Evolutionary conservation across 208 protist genomes (phyloP), one percentile per base, ranked within the genome.

Genomic region (Lotmaria passim): DNA sequence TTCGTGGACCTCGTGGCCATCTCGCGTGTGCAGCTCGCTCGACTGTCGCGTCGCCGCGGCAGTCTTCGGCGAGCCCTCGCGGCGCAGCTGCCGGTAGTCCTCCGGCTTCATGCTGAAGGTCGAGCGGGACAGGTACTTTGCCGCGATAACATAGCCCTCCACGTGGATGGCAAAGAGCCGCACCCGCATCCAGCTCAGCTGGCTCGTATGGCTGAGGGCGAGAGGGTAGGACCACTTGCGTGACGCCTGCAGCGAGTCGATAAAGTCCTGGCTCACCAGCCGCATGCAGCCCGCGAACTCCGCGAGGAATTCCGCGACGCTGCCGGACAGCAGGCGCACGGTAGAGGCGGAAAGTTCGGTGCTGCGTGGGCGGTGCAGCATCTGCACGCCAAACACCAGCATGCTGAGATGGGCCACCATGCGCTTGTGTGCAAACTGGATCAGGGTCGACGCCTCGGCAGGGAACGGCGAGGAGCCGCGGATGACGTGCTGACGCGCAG

Each of bases 131-230:
- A 62, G 23, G 21, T 41, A 26, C 24, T 43, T 26, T n/a, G 72
- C 69, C 23, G 79, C 46, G 14, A 81, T n/a, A 34, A 78, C 69
- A 53, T 76, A 75, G 36, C 73, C 48, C 75, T 81, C 63, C 59
- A 69, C 78, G 51, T 77, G 41, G 48, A 76, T 57, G 2, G 46
- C 58, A 67, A 53, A 41, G 30, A 80, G 58, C 5, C 56, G 68
- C 23, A 69, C 70, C 34, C 65, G 64, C 44, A 81, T 30, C 6
- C 68, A 63, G 0, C 63, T 30, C 34, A 85, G 43, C 51, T 72
- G 69, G 65, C 75, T 75, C 15, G 64, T 59, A 28, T 60, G 24
- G n/a, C 69, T 41, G 12, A 78, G 67, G 23, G 48, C 34, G 30
- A 41, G 36, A 0, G 75, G 68, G 63, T 81, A 81, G 50, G 48